Base-by-base conservation (phyloP, 345 rosid species). In the Laguncularia racemosa region DNA sequence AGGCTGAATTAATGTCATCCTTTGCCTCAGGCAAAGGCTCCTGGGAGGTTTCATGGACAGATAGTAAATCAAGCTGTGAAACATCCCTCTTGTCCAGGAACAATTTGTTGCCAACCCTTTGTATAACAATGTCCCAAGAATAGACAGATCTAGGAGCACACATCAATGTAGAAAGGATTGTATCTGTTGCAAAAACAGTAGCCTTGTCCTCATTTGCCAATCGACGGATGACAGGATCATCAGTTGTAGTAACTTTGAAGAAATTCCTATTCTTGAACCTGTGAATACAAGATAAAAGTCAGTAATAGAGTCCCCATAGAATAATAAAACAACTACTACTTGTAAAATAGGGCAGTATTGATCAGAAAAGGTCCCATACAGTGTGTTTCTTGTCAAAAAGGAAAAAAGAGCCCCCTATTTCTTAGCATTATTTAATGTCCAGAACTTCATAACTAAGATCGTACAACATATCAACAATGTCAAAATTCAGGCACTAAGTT, bases 141-240 rank as follows among this genome's bases (percentile, higher is more conserved):
- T 93, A 89, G 58, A 87, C 98, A 5, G 98, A 92, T 62, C 98
- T 66, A 12, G 98, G 82, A 8, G 95, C 93, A n/a, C 98, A 89
- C 98, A 86, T 89, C 20, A 86, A 69, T 7, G 93, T 74, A 0
- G 97, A 85, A 18, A 92, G 71, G 19, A 92, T 89, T 6, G 89
- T 73, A 67, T 92, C 98, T 0, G 97, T 92, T 0, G 97, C 93
- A 17, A 92, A 92, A 2, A 92, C 98, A 1, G 95, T 92, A 0
- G 95, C 97, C 53, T 92, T 86, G 53, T 92, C 98, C 68, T 92
- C 98, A 45, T 81, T 83, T 1, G 98, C 98, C 4, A 92, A 67
- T 58, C 88, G 77, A 23, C 98, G 73, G 40, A 92, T 92, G 11
- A 92, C 86, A 0, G 93, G 91, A 72, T 92, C 97, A 46, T 92